Evolutionary conservation across 2,329 filamentous ascomycete genomes (phyloP), one percentile per base, ranked within the genome.

Genomic region (Boeremia lycopersici): DNA sequence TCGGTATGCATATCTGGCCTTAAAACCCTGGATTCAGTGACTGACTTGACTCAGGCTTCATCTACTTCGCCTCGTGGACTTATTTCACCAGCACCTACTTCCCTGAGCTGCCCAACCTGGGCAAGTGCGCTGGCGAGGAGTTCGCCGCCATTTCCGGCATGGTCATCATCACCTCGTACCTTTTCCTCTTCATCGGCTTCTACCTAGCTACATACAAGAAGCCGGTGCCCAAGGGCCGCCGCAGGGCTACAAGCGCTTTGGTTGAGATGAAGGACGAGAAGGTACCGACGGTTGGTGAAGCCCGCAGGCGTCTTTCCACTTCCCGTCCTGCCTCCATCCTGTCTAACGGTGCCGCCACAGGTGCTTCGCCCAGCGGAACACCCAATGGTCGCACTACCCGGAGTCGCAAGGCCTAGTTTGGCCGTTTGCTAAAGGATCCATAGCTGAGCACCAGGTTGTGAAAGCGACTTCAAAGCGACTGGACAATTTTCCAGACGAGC

Each of bases 41-140:
- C 62, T 68, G 54, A 74, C 59, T 38, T 15, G 31, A n/a, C 11
- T 8, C 59, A 93, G 90, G 91, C 70, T 98, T 98, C 77, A 91
- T 98, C 77, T 98, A 98, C 87, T 98, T 96, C 73, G 93, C 93
- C 47, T 96, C 93, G n/a, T 98, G 93, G 85, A 97, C 93, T 68
- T 98, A 98, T 84, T 97, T 97, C 84, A 87, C 89, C 66, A 93
- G 89, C 68, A 89, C 88, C 68, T 97, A 97, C 86, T 96, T 89
- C 82, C 84, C 83, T 40, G 89, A 85, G 82, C 81, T 96, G 75
- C 93, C 93, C 63, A 96, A 91, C 75, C 79, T 83, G 60, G 93
- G 93, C 76, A 82, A 87, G 68, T 99, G 93, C 76, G 91, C 93
- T 35, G 93, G 93, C 71, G 93, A 98, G 82, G 95, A 98, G 78